Percentiles rank a stretch among this genome's conserved stretches.
Evolutionary conservation across 2,329 filamentous ascomycete genomes (phyloP).

Genomic region (Chaetomiaceae sp.): DNA sequence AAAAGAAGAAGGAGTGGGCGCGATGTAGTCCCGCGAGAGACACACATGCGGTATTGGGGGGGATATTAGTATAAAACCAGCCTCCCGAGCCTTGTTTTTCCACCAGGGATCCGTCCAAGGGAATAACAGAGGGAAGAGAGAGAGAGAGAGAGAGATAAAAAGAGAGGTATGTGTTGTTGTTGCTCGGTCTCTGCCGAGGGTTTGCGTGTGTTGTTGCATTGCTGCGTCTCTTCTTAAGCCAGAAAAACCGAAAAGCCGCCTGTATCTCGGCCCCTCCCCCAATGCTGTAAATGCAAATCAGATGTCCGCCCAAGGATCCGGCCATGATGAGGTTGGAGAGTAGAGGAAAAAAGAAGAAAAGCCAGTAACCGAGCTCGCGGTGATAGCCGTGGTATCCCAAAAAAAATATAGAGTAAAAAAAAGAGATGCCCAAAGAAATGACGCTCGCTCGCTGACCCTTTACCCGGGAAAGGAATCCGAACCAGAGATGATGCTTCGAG

Average conservation of each 20-base stretch:
- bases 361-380: slow-evolving; percentile 47
- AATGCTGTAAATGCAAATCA: slow-evolving; percentile 51
- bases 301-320: slow-evolving; percentile 47
- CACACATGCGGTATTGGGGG: slow-evolving; percentile 16
- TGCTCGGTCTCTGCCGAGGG: slow-evolving; percentile 25
- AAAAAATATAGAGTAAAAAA: slow-evolving; percentile 35
- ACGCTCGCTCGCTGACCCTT: slow-evolving; percentile 38
- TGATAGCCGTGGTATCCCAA: slow-evolving; percentile 39
- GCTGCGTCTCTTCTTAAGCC: slow-evolving; percentile 56
- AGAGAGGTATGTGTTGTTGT: slow-evolving; percentile 21
- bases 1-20: slow-evolving; percentile 31
- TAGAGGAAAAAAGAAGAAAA: slow-evolving; percentile 32
- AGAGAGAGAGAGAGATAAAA: slow-evolving; percentile 27
- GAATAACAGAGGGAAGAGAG: too few relatives aligned
- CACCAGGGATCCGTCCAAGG: slow-evolving; percentile 19
- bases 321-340: slow-evolving; percentile 48
- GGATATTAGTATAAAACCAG: slow-evolving; percentile 39
- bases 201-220: slow-evolving; percentile 44
- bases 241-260: slow-evolving; percentile 36
- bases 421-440: slow-evolving; percentile 28
- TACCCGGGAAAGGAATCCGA: slow-evolving; percentile 28
- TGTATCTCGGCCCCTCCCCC: slow-evolving; percentile 42
- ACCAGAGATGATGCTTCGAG: slow-evolving; percentile 22
- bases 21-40: slow-evolving; percentile 12
- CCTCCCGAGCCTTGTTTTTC: slow-evolving; percentile 36